Percentiles rank a stretch among this genome's conserved stretches.
Conservation (phyloP, 1,284 basidiomycete species). For the Puccinia horiana region DNA sequence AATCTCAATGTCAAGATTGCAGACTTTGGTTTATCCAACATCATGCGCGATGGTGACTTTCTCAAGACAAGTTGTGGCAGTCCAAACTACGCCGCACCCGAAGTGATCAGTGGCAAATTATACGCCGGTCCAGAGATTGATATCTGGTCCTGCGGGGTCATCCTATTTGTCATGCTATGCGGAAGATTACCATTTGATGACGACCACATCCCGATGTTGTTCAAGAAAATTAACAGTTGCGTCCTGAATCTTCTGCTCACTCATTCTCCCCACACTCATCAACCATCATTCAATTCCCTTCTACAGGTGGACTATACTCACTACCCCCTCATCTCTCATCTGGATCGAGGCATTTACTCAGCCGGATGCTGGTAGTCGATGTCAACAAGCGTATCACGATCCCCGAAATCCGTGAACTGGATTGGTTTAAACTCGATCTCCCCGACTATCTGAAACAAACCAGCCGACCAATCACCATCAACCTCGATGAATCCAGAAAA, state of each 20-base stretch:
- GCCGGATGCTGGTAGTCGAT: constrained; percentile 84
- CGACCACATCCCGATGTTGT: constrained; percentile 84
- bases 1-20: constrained; percentile 79
- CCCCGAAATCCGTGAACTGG: constrained; percentile 80
- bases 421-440: constrained; percentile 83
- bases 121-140: constrained; percentile 96
- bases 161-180: constrained; percentile 91
- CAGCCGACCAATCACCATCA: constrained; percentile 2
- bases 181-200: constrained; percentile 91
- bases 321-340: constrained; percentile 75
- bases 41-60: constrained; percentile 92
- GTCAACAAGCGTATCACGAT: constrained; percentile 89
- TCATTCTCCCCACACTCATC: constrained; percentile 44
- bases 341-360: constrained; percentile 76
- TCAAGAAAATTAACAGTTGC: constrained; percentile 85
- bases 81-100: constrained; percentile 93
- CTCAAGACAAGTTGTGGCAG: constrained; percentile 91
- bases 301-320: constrained; percentile 76
- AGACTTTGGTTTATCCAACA: constrained; percentile 89
- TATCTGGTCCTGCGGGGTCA: constrained; percentile 95
- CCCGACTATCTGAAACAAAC: constrained; percentile 70
- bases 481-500: constrained; percentile 22
- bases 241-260: constrained; percentile 55
- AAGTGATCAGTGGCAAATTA: constrained; percentile 86
- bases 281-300: neutral